Evolutionary conservation across 306 rosid genomes (phyloP).

Genomic region (Medicago lupulina): DNA sequence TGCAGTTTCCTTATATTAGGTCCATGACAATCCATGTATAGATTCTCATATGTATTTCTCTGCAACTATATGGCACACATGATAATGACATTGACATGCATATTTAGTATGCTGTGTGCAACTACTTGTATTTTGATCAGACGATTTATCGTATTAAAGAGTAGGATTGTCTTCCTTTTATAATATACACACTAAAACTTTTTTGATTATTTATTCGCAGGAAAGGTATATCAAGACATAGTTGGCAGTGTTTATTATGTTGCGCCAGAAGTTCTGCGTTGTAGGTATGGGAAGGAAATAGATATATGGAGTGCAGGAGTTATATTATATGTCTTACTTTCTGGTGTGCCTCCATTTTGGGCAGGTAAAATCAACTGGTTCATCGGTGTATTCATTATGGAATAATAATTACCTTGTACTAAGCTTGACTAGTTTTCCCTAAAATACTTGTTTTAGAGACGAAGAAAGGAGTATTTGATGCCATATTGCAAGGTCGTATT

Average conservation of each 20-base stretch:
- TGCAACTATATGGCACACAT: too few relatives aligned
- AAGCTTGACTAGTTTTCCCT: slow-evolving; percentile 29
- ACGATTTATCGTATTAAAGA: not conserved
- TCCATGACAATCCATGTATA: too few relatives aligned
- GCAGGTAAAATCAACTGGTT: slow-evolving; percentile 62
- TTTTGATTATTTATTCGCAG: slow-evolving; percentile 49
- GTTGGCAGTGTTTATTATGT: slow-evolving; percentile 92
- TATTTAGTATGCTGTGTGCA: not conserved
- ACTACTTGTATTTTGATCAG: not conserved
- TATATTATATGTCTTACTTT: slow-evolving; percentile 75
- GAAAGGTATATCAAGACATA: slow-evolving; percentile 74
- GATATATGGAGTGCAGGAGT: slow-evolving; percentile 94
- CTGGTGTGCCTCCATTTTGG: slow-evolving; percentile 97
- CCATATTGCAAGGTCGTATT: slow-evolving; percentile 73
- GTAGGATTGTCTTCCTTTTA: not conserved
- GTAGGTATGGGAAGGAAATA: slow-evolving; percentile 80
- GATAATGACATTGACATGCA: too few relatives aligned
- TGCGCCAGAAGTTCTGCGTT: slow-evolving; percentile 83
- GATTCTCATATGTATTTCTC: too few relatives aligned
- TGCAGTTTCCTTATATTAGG: too few relatives aligned
- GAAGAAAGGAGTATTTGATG: slow-evolving; percentile 83
- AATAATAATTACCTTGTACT: slow-evolving; percentile 12
- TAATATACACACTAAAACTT: not conserved
- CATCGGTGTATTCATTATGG: slow-evolving; percentile 3
- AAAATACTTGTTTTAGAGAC: slow-evolving; percentile 57